Percentiles rank a stretch among this genome's conserved stretches.
Conservation (phyloP, 1,284 basidiomycete species). For the Trichosporon ovoides region DNA sequence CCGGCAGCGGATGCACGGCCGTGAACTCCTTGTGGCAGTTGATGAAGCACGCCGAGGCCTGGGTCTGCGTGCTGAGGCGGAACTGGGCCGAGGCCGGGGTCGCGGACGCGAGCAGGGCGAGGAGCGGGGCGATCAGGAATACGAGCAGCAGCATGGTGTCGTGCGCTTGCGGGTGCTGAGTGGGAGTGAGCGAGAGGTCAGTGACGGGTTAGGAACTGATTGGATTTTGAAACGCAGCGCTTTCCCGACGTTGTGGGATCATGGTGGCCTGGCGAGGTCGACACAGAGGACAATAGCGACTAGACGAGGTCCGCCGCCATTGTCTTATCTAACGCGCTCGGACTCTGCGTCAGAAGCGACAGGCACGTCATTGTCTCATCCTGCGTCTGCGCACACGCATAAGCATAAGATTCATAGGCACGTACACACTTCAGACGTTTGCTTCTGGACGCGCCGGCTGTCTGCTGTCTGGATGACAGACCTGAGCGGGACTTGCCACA, state of each 20-base stretch:
- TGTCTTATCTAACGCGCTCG: background rate
- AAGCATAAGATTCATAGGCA: no score
- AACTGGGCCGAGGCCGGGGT: background rate
- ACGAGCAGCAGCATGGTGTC: background rate
- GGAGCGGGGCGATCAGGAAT: background rate
- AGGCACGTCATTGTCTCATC: no score
- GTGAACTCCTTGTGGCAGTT: constrained; percentile 22
- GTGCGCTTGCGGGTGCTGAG: background rate
- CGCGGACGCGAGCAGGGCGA: background rate
- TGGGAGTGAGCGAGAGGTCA: background rate
- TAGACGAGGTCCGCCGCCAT: background rate
- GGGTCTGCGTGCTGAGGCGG: background rate
- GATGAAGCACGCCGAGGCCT: constrained; percentile 24
- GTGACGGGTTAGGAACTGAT: background rate
- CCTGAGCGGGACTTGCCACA: no score
- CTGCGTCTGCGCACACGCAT: no score
- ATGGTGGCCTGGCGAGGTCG: no score
- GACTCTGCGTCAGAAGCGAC: no score
- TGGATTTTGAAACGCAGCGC: constrained; percentile 1
- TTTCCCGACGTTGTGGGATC: no score
- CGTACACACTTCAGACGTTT: no score
- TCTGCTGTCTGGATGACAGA: no score
- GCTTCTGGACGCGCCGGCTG: no score
- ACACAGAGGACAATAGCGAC: background rate
- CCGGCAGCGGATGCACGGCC: constrained; percentile 18